phyloP scores from a whole-genome alignment of 164 flowering plant species.

The Dillenia suffruticosa region DNA sequence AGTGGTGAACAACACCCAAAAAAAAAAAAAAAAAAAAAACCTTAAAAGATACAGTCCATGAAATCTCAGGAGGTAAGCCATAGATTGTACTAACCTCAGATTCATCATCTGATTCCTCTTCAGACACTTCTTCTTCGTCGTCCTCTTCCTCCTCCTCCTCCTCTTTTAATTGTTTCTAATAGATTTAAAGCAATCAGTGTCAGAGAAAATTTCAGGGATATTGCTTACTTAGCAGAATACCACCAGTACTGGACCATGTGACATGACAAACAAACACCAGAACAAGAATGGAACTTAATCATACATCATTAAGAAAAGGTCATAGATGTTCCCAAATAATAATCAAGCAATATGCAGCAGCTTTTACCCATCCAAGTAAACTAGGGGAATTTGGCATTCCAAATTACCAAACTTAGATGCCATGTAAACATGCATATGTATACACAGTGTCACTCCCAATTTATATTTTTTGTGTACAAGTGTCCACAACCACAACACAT shows the following conservation, averaged over 20 bases:
- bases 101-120: slow-evolving; percentile 61
- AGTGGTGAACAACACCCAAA: background rate
- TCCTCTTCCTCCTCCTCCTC: slow-evolving; percentile 44
- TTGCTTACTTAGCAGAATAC: no score
- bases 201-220: background rate
- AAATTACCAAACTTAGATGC: no score
- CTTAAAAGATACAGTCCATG: background rate
- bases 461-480: no score
- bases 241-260: no score
- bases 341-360: background rate
- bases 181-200: background rate
- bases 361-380: no score
- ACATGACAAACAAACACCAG: background rate
- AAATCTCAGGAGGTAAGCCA: background rate
- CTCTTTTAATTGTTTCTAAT: slow-evolving; percentile 29
- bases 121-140: slow-evolving; percentile 44
- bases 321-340: background rate
- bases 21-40: background rate
- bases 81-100: slow-evolving; percentile 30
- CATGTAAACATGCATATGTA: no score
- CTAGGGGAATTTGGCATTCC: no score
- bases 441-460: no score
- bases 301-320: background rate
- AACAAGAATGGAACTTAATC: background rate
- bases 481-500: no score